Conservation (phyloP, 2,329 filamentous ascomycete genomes). For the Neopestalotiopsis clavispora region DNA sequence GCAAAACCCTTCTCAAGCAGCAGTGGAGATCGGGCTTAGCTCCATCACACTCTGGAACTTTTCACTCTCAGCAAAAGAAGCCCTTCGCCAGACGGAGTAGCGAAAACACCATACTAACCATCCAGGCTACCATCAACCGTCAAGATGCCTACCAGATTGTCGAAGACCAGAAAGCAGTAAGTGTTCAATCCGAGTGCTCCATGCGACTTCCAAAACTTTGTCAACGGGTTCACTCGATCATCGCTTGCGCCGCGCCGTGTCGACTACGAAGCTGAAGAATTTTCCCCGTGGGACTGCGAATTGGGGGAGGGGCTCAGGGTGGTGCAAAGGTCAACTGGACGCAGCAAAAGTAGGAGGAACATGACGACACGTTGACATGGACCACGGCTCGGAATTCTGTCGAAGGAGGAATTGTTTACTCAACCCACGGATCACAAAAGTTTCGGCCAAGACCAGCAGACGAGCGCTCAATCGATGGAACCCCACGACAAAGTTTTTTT, state of each 20-base stretch:
- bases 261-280: neutral
- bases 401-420: constrained; percentile 18
- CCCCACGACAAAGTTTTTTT: constrained; percentile 1
- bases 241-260: neutral
- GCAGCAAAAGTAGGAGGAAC: neutral
- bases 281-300: neutral
- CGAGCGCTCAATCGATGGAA: neutral
- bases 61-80: constrained; percentile 20
- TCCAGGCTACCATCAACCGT: constrained; percentile 41
- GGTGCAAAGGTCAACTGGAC: neutral
- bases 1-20: constrained; percentile 10
- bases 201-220: constrained; percentile 14
- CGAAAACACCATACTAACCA: constrained; percentile 22
- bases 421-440: neutral
- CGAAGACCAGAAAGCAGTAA: constrained; percentile 80
- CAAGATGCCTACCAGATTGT: constrained; percentile 76
- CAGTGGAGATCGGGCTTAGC: neutral
- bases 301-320: neutral
- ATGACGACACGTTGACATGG: neutral
- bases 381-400: neutral
- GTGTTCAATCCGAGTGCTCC: constrained; percentile 39
- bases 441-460: neutral
- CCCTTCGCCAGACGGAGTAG: constrained; percentile 27
- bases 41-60: constrained; percentile 16
- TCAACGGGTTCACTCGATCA: constrained; percentile 9